Base-by-base conservation (phyloP, 331 rosid species). In the Spiraea crenata region DNA sequence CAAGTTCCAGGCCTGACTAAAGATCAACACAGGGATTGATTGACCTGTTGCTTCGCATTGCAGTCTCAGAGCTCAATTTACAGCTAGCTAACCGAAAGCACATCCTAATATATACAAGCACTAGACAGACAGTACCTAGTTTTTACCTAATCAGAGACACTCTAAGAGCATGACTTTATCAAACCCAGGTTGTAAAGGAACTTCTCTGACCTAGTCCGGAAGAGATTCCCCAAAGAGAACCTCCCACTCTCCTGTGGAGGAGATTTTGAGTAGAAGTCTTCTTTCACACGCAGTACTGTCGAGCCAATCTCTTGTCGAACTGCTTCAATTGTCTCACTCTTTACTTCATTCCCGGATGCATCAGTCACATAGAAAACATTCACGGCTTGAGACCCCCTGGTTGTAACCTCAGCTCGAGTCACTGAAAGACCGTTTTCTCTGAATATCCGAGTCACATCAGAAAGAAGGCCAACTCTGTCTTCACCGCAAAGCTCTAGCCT, bases 341-440 rank as follows among this genome's bases (percentile, higher is more conserved):
- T 86, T 59, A 95, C 99, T 17, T 71, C 77, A 74, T 70, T 84
- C 74, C 99, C 99, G 3, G 97, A 85, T 63, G 84, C 89, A 70
- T 85, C 97, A 14, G 89, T 87, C 74, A 95, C 99, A 56, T 91
- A 95, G 73, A 95, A 95, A n/a, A 74, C 82, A 73, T 91, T 95
- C 81, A 89, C 65, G 58, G 97, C 99, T 79, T 87, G 83, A 37
- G 86, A 80, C 5, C 89, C 97, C 31, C 88, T 83, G 14, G 97
- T 95, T 44, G 95, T 81, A 47, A 95, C 96, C 81, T 95, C 99
- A 31, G 99, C 99, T 40, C 97, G 85, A 50, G 78, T 83, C 12
- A 95, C 97, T 3, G 96, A 86, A 48, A 95, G 97, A 25, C 97
- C 97, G 6, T 95, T 91, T 74, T 95, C 99, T 84, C 99, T 80